These are phyloP conservation scores for Vaccinium macrocarpon DNA, from an alignment of 148 eudicot genomes.

Conservation along the genomic window DNA sequence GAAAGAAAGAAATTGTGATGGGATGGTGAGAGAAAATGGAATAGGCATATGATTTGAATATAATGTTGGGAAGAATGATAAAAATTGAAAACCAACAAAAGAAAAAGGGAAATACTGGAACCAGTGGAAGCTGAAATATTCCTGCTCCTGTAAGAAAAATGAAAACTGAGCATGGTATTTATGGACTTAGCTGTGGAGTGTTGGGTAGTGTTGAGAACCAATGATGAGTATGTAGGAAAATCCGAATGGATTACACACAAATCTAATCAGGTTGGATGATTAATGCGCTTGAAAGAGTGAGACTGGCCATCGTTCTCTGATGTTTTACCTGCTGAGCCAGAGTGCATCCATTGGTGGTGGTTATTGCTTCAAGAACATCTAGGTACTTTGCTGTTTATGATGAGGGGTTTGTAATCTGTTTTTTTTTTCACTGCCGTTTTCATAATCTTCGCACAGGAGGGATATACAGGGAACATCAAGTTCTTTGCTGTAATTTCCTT, in stretches of 20 bases:
- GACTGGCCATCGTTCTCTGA: conserved; percentile 11
- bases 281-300: neutral
- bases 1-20: neutral
- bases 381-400: conserved; percentile 14
- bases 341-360: conserved; percentile 10
- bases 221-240: neutral
- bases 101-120: neutral
- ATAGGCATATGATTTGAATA: neutral
- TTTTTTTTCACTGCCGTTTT: neutral
- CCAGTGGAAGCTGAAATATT: neutral
- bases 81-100: neutral
- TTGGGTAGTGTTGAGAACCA: neutral
- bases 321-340: conserved; percentile 7
- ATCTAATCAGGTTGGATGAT: conserved; percentile 1
- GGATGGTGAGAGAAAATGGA: neutral
- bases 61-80: neutral
- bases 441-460: neutral
- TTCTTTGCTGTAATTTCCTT: neutral
- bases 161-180: neutral
- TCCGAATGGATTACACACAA: neutral
- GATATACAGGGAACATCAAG: neutral
- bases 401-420: conserved; percentile 14
- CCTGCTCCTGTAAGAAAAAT: neutral
- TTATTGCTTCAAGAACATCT: neutral
- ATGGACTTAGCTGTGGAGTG: neutral